Percentiles rank a stretch among this genome's conserved stretches.
phyloP scores from a whole-genome alignment of 345 rosid species.

The Eucalyptus cloeziana region DNA sequence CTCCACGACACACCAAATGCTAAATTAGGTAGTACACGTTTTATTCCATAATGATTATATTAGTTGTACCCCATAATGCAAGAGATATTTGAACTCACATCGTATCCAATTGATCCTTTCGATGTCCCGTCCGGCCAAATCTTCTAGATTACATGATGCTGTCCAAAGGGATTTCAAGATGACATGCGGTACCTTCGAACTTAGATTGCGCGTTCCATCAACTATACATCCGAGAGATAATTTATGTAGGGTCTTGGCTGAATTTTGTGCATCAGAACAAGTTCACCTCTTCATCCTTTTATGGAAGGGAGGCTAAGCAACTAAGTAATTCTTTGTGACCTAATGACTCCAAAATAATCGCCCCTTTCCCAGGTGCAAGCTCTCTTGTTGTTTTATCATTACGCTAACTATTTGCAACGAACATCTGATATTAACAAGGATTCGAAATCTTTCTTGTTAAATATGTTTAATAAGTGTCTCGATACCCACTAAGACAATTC shows the following conservation, averaged over 20 bases:
- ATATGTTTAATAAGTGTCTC: not conserved
- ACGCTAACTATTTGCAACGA: not conserved
- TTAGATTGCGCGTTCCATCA: not conserved
- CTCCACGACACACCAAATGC: not conserved
- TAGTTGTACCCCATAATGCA: not conserved
- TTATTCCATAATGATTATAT: not conserved
- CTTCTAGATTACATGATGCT: not conserved
- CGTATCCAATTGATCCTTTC: not conserved
- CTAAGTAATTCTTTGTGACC: not conserved
- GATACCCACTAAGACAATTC: not conserved
- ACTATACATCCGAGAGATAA: not conserved
- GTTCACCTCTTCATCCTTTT: not conserved
- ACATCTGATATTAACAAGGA: not conserved
- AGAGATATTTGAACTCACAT: not conserved
- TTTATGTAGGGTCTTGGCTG: not conserved
- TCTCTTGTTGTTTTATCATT: not conserved
- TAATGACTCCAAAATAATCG: not conserved
- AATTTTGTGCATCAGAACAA: not conserved
- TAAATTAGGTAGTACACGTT: not conserved
- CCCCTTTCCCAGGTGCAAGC: not conserved
- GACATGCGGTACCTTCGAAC: not conserved
- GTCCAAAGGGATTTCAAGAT: not conserved
- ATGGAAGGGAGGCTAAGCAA: not conserved
- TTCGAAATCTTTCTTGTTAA: not conserved
- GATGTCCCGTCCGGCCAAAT: not conserved